Conservation (phyloP, 441 rosid species). For the Eruca vesicaria region DNA sequence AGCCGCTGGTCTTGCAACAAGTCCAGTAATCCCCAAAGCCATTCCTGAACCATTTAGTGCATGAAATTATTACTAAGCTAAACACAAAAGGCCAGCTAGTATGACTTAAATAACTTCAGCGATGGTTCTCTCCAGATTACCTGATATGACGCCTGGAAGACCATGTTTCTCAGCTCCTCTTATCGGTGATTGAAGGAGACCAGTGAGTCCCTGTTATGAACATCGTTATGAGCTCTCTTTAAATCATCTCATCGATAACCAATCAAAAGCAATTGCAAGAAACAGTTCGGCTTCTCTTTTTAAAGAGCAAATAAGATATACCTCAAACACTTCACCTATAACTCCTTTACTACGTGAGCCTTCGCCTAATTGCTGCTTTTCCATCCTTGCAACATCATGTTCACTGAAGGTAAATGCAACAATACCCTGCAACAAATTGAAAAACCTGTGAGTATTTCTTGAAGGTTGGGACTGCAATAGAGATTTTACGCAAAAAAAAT, state of each 20-base stretch:
- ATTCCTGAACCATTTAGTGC: constrained; percentile 50
- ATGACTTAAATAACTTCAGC: not conserved
- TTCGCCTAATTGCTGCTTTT: constrained; percentile 72
- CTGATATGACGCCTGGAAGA: constrained; percentile 96
- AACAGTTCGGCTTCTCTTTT: not conserved
- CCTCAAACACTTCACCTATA: constrained; percentile 95
- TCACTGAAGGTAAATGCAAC: constrained; percentile 96
- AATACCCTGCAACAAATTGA: constrained; percentile 62
- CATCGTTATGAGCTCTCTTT: not conserved
- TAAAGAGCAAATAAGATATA: constrained; percentile 33
- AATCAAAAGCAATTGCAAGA: not conserved
- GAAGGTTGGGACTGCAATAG: constrained; percentile 14
- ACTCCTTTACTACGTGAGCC: constrained; percentile 89
- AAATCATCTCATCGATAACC: constrained; percentile 6
- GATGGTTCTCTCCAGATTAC: constrained; percentile 38
- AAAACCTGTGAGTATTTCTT: constrained; percentile 9
- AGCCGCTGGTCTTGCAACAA: constrained; percentile 97
- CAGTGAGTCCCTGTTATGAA: constrained; percentile 83
- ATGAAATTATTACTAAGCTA: not conserved
- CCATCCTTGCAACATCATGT: constrained; percentile 81
- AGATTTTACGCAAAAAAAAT: constrained; percentile 16
- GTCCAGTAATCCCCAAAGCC: constrained; percentile 89
- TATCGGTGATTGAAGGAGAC: constrained; percentile 92
- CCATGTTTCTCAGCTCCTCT: constrained; percentile 94
- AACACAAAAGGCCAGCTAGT: not conserved